Conservation (phyloP, 768 basidiomycete genomes). For the Tylopilus sp. region DNA sequence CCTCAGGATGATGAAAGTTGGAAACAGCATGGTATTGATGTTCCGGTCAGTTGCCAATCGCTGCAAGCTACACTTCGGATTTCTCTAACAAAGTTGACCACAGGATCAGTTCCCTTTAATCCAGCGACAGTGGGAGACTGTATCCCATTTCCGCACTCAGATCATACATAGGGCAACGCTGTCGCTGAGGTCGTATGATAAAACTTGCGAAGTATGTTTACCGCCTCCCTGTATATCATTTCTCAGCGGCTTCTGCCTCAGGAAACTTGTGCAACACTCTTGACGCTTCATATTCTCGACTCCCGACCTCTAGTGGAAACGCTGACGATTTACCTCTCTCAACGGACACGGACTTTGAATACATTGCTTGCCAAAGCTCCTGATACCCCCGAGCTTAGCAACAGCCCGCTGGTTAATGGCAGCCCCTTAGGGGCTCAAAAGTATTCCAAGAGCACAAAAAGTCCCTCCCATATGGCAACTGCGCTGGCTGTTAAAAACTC, state of each 20-base stretch:
- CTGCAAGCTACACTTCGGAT: neutral
- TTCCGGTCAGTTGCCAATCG: slow-evolving; percentile 45
- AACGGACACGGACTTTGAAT: slow-evolving; percentile 62
- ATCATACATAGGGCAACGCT: slow-evolving; percentile 86
- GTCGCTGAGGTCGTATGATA: slow-evolving; percentile 60
- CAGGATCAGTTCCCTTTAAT: slow-evolving; percentile 87
- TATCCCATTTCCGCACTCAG: slow-evolving; percentile 83
- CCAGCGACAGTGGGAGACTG: slow-evolving; percentile 90
- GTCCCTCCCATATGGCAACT: slow-evolving; percentile 29
- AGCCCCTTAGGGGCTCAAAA: slow-evolving; percentile 23
- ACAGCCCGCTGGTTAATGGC: slow-evolving; percentile 39
- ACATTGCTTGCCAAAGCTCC: slow-evolving; percentile 37
- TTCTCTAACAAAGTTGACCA: neutral
- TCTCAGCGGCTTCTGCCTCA: slow-evolving; percentile 25
- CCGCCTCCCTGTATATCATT: neutral
- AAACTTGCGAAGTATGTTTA: slow-evolving; percentile 49
- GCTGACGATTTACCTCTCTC: slow-evolving; percentile 63
- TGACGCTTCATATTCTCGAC: slow-evolving; percentile 87
- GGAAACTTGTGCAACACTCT: slow-evolving; percentile 73
- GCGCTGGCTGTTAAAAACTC: slow-evolving; percentile 54
- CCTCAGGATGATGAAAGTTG: slow-evolving; percentile 62
- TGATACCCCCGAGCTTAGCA: slow-evolving; percentile 20
- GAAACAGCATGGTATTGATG: slow-evolving; percentile 57
- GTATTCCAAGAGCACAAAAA: neutral
- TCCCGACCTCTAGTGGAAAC: slow-evolving; percentile 76